Conservation (phyloP, 2,329 filamentous ascomycete genomes). For the Nemania sp. region DNA sequence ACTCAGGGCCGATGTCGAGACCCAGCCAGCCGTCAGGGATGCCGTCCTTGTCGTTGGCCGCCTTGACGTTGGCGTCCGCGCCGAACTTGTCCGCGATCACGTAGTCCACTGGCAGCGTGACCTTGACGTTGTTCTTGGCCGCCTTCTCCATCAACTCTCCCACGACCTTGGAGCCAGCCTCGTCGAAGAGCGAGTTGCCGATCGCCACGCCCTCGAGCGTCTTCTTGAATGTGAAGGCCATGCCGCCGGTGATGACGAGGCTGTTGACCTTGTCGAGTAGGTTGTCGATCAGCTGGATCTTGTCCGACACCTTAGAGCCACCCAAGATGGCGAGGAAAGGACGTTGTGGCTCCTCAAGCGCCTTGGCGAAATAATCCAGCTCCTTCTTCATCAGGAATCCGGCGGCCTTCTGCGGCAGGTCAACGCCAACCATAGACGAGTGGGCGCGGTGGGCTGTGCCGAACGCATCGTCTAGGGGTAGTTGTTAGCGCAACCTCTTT, state of each 20-base stretch:
- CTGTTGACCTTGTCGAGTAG: slow-evolving; percentile 97
- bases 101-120: slow-evolving; percentile 93
- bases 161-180: slow-evolving; percentile 91
- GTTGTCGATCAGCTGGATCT: slow-evolving; percentile 99
- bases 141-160: slow-evolving; percentile 89
- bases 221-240: slow-evolving; percentile 99
- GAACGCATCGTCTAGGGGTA: slow-evolving; percentile 82
- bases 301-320: slow-evolving; percentile 98
- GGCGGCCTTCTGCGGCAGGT: slow-evolving; percentile 94
- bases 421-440: slow-evolving; percentile 98
- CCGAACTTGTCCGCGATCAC: slow-evolving; percentile 94
- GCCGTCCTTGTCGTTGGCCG: slow-evolving; percentile 82
- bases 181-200: slow-evolving; percentile 88
- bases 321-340: slow-evolving; percentile 99
- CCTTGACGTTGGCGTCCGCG: slow-evolving; percentile 77
- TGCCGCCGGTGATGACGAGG: slow-evolving; percentile 93
- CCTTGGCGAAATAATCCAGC: slow-evolving; percentile 98
- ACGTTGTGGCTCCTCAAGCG: slow-evolving; percentile 87
- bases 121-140: slow-evolving; percentile 92
- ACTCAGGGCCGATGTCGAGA: slow-evolving; percentile 90
- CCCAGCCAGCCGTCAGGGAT: slow-evolving; percentile 99
- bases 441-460: slow-evolving; percentile 97
- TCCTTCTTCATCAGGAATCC: slow-evolving; percentile 99
- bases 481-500: slow-evolving; percentile 1
- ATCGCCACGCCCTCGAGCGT: slow-evolving; percentile 90